phyloP scores from a whole-genome alignment of 106 monocot genomes.

The Acanthochlamys bracteata region DNA sequence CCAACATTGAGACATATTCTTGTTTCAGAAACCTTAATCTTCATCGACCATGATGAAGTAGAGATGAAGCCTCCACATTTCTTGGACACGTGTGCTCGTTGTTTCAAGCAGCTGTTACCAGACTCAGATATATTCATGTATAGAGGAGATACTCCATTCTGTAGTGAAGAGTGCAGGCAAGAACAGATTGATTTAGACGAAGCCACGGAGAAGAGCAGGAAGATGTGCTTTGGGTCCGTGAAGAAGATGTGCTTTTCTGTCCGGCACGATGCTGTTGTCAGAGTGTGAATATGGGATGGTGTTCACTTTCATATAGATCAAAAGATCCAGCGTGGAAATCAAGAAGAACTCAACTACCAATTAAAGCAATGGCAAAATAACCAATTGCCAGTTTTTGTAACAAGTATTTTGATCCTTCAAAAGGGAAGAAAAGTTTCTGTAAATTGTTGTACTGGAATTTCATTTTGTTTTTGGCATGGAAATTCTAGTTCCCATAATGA shows the following conservation, averaged over 20 bases:
- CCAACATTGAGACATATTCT: neutral
- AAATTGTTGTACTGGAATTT: no score
- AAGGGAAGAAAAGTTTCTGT: no score
- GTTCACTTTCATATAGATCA: no score
- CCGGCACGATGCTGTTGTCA: no score
- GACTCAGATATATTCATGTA: neutral
- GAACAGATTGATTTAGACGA: conserved; percentile 6
- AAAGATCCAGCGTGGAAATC: no score
- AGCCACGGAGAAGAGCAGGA: conserved; percentile 1
- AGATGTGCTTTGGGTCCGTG: neutral
- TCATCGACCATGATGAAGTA: neutral
- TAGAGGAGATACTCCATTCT: conserved; percentile 3
- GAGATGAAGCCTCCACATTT: neutral
- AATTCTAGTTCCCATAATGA: no score
- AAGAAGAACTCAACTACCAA: no score
- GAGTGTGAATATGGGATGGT: no score
- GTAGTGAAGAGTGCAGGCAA: conserved; percentile 4
- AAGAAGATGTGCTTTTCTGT: neutral
- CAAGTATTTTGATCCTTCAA: no score
- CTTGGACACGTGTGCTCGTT: neutral
- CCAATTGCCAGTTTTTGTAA: no score
- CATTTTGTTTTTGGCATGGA: no score
- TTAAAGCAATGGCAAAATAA: no score
- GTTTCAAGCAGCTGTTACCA: neutral
- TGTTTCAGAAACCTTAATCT: neutral